Evolutionary conservation across 192 early-diverging fungal species (phyloP).

Genomic region (Rhizophagus sp.): DNA sequence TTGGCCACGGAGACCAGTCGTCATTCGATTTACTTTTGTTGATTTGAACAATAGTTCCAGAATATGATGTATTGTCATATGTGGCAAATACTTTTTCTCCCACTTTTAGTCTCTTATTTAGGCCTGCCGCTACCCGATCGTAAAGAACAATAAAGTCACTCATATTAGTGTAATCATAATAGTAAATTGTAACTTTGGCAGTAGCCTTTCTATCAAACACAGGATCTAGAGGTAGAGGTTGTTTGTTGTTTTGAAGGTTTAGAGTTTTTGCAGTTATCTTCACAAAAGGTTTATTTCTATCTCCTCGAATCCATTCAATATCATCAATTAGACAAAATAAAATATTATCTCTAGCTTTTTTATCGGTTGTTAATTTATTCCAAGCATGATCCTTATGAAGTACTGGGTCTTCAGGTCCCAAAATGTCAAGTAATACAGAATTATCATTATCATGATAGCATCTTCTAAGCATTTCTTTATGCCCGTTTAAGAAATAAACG

Average conservation of each 20-base stretch:
- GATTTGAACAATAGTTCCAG: neutral
- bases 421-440: neutral
- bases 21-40: neutral
- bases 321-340: neutral
- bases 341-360: neutral
- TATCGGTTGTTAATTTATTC: neutral
- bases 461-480: neutral
- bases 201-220: neutral
- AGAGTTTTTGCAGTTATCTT: neutral
- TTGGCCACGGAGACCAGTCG: neutral
- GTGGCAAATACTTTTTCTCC: neutral
- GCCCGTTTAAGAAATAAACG: neutral
- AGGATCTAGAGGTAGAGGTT: neutral
- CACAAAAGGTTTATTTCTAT: neutral
- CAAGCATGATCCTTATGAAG: neutral
- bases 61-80: neutral
- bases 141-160: neutral
- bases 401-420: neutral
- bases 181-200: neutral
- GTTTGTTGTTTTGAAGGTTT: neutral
- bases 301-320: neutral
- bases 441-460: neutral
- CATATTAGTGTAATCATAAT: neutral
- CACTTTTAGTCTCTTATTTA: neutral
- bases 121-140: neutral